Conservation (phyloP, 305 asterid species). For the Stenogyne calaminthoides region DNA sequence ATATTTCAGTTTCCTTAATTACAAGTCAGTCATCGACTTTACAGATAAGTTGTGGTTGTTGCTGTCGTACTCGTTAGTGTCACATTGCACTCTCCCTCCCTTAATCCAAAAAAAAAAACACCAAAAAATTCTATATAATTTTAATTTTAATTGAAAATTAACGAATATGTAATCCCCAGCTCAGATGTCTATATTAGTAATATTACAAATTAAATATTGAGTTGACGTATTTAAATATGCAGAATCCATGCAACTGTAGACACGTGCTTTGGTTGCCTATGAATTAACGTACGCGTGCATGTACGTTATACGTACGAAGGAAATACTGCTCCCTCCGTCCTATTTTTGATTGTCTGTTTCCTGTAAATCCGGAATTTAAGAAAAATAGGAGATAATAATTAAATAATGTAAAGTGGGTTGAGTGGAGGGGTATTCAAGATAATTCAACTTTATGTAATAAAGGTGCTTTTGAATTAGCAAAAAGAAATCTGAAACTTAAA, state of each 20-base stretch:
- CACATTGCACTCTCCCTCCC: slow-evolving; percentile 22
- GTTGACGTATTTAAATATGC: neutral
- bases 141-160: neutral
- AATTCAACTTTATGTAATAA: too few relatives aligned
- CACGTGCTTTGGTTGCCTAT: slow-evolving; percentile 38
- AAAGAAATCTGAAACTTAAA: too few relatives aligned
- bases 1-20: neutral
- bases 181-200: neutral
- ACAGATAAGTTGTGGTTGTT: slow-evolving; percentile 42
- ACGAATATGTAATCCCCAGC: neutral
- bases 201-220: neutral
- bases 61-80: slow-evolving; percentile 13
- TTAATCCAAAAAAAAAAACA: too few relatives aligned
- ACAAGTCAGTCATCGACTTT: slow-evolving; percentile 42
- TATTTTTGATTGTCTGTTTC: too few relatives aligned
- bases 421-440: too few relatives aligned
- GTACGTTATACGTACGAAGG: slow-evolving; percentile 44
- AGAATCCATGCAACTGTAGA: slow-evolving; percentile 38
- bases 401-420: too few relatives aligned
- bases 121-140: slow-evolving; percentile 11
- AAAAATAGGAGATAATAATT: too few relatives aligned
- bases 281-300: slow-evolving; percentile 39
- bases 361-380: too few relatives aligned
- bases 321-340: too few relatives aligned
- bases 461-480: too few relatives aligned